Percentiles rank a stretch among this genome's conserved stretches.
phyloP scores from a whole-genome alignment of 83 land plant species.

The Larix sibirica region DNA sequence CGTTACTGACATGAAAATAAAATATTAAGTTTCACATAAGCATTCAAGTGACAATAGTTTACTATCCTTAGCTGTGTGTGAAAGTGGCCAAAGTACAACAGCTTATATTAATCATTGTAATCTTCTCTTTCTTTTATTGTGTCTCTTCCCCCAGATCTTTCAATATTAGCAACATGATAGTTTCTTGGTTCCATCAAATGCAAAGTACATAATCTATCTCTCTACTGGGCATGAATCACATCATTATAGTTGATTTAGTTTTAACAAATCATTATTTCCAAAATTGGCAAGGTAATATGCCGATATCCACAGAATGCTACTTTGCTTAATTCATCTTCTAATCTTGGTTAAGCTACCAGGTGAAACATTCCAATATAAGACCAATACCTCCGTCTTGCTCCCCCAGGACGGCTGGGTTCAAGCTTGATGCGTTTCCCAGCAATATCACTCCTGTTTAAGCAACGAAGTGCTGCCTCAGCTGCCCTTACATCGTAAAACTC shows the following conservation, averaged over 20 bases:
- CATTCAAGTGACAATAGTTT: too few species aligned
- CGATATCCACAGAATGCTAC: background rate
- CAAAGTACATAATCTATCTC: background rate
- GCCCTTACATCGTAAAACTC: conserved; percentile 88
- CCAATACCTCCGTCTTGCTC: conserved; percentile 72
- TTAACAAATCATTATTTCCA: background rate
- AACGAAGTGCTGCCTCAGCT: conserved; percentile 74
- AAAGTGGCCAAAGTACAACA: background rate
- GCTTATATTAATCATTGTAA: background rate
- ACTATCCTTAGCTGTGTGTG: too few species aligned
- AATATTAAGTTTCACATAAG: too few species aligned
- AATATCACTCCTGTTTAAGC: conserved; percentile 78
- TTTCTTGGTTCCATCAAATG: background rate
- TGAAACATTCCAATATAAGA: background rate
- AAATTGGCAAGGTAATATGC: background rate
- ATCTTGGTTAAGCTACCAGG: background rate
- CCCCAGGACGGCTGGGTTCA: conserved; percentile 90
- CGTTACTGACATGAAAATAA: too few species aligned
- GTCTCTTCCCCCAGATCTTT: background rate
- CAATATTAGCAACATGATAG: background rate
- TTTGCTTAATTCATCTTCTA: background rate
- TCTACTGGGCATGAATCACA: background rate
- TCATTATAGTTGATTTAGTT: background rate
- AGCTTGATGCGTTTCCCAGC: conserved; percentile 88
- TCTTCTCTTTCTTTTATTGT: background rate